Percentiles rank a stretch among this genome's conserved stretches.
phyloP scores from a whole-genome alignment of 2,329 filamentous ascomycete genomes.

The Beauveria scarabaeidicola region DNA sequence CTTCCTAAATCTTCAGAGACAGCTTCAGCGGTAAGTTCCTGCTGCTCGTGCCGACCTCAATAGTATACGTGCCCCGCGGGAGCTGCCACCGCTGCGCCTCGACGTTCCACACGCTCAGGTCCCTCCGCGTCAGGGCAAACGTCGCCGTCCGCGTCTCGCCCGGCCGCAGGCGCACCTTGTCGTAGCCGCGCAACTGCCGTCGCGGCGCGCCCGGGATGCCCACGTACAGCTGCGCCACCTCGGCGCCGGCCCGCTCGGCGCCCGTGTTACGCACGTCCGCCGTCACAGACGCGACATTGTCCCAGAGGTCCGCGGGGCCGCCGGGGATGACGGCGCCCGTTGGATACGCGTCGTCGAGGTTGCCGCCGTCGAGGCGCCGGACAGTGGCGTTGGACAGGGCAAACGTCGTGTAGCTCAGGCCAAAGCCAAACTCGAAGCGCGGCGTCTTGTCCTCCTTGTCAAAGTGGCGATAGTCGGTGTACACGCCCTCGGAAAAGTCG shows the following conservation, averaged over 20 bases:
- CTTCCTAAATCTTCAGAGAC: slow-evolving; percentile 25
- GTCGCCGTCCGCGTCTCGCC: slow-evolving; percentile 35
- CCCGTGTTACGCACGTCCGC: slow-evolving; percentile 36
- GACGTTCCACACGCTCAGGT: slow-evolving; percentile 60
- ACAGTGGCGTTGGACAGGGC: slow-evolving; percentile 35
- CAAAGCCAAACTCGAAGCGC: slow-evolving; percentile 48
- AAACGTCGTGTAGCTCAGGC: slow-evolving; percentile 48
- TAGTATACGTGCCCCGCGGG: slow-evolving; percentile 32
- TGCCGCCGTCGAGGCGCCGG: slow-evolving; percentile 18
- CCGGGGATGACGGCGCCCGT: slow-evolving; percentile 32
- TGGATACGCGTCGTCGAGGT: slow-evolving; percentile 26
- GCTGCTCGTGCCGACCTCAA: slow-evolving; percentile 42
- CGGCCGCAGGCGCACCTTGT: slow-evolving; percentile 45
- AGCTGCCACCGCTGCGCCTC: slow-evolving; percentile 52
- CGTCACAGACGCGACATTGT: slow-evolving; percentile 31
- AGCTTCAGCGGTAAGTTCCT: slow-evolving; percentile 34
- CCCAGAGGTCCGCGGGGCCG: slow-evolving; percentile 40
- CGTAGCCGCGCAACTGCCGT: slow-evolving; percentile 57
- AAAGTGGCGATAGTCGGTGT: slow-evolving; percentile 48
- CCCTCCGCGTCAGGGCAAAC: slow-evolving; percentile 51
- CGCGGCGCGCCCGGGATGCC: slow-evolving; percentile 45
- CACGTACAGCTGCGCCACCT: slow-evolving; percentile 42
- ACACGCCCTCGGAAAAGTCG: slow-evolving; percentile 43
- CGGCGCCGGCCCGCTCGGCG: slow-evolving; percentile 29
- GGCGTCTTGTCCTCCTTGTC: slow-evolving; percentile 39